Base-by-base conservation (phyloP, 2,329 filamentous ascomycete species). In the Dendrostoma leiphaemia region DNA sequence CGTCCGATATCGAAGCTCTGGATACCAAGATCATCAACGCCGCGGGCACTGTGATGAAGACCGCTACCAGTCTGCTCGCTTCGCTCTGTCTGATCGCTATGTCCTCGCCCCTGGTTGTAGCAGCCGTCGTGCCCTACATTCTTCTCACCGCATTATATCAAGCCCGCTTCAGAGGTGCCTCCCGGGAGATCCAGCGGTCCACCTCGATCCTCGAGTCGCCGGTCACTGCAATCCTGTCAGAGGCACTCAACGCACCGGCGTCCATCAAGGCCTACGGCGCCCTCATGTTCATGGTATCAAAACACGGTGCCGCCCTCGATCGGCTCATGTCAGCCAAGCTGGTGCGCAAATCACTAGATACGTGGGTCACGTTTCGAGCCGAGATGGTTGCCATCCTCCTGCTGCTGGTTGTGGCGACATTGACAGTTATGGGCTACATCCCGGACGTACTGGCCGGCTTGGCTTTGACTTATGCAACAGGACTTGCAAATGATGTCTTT, bases 261-360 rank as follows among this genome's bases (percentile, higher is more conserved):
- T 40, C 48, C 26, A 50, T 50, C 48, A 50, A 41, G 10, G 48
- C 48, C 17, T 50, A 50, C 24, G 32, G 32, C 10, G 48, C 48
- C 24, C 12, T 40, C 26, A 31, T 31, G 29, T 50, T 50, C 35
- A 50, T 50, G 48, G 37, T 43, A 6, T 28, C 24, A 7, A 50
- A 50, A 28, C 48, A 50, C n/a, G 48, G 35, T 6, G 37, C 28
- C 21, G 34, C 35, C 10, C 48, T 50, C 29, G 48, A 50, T 7
- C 34, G 17, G 7, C 26, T 50, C 34, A 40, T 50, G 48, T 41
- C 35, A 32, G 48, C 48, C 35, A 50, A 50, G 37, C 6, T 41
- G 15, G 35, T 50, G 34, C 48, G 32, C 34, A 50, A 40, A 26
- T 50, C 48, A 12, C 48, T 50, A 9, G 48, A 50, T 26, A 50